Base-by-base conservation (phyloP, 2,329 filamentous ascomycete genomes). In the Trichophyton benhamiae region DNA sequence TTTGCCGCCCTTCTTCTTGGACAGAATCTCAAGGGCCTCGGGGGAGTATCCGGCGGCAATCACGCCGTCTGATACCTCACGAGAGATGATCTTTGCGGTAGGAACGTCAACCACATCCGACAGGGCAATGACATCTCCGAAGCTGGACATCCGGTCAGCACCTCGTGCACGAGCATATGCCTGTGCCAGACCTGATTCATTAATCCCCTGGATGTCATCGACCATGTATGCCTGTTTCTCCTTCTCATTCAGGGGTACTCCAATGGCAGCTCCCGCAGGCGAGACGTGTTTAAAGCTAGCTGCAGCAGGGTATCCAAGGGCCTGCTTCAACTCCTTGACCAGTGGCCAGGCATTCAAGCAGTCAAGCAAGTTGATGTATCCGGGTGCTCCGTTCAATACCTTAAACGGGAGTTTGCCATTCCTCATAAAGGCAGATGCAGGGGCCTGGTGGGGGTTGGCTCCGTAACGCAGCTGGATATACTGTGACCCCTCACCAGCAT, bases 261-360 rank as follows among this genome's bases (percentile, higher is more conserved):
- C 94, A 70, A 99, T 94, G 67, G 94, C 92, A 63, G 92, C 94
- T 71, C 94, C 94, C 49, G 94, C 94, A 20, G 94, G 94, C 8
- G 94, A 99, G 65, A 97, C 94, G 74, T 99, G 94, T 84, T 96
- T 99, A 86, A 99, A 99, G 74, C 90, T 96, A 65, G 94, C 92
- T 33, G 94, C 94, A 60, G 94, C 94, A 38, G 94, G 89, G 74
- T 87, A 86, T 68, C 87, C 87, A 22, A 97, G 85, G 22, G 92
- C 90, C 68, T 87, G 80, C 80, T 91, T 95, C 70, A 99, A 83
- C 79, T 99, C 94, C 81, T 95, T 95, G 62, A 99, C 94, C 63
- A 99, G 79, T 5, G 90, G 89, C 94, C 94, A 99, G 68, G 91
- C 90, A 76, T 99, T 99, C 68, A 99, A 83, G 58, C 90, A 89